Evolutionary conservation across 352 stramenopile genomes (phyloP).

Genomic region (Pythium brassicae): DNA sequence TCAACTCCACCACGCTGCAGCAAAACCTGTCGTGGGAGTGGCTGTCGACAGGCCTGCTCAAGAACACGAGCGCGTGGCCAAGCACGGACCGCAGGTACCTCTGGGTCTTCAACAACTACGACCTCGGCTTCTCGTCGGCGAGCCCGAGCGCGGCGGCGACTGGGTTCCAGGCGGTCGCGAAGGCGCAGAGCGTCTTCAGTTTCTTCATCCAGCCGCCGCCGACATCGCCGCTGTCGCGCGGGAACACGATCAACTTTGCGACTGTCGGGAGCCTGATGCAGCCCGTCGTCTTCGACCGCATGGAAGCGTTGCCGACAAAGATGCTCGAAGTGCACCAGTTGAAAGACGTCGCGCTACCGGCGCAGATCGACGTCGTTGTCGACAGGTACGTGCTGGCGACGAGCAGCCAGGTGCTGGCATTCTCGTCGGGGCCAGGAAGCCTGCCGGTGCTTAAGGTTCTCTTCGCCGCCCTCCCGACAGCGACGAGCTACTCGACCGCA

Average conservation of each 20-base stretch:
- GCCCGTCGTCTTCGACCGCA: constrained; percentile 14
- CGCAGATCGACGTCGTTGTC: constrained; percentile 16
- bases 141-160: constrained; percentile 2
- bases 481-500: constrained; percentile 6
- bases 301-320: constrained; percentile 15
- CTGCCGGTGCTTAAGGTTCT: constrained; percentile 27
- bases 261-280: constrained; percentile 14
- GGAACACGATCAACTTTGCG: constrained; percentile 6
- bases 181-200: constrained; percentile 22
- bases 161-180: constrained; percentile 14
- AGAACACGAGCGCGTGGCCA: constrained; percentile 19
- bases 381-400: constrained; percentile 20
- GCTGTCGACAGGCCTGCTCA: constrained; percentile 4
- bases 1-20: constrained; percentile 5
- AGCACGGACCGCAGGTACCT: constrained; percentile 19
- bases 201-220: constrained; percentile 20
- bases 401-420: constrained; percentile 18
- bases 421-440: constrained; percentile 17
- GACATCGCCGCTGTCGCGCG: constrained; percentile 1
- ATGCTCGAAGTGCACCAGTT: constrained; percentile 25
- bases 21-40: constrained; percentile 3
- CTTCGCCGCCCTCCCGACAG: constrained; percentile 17
- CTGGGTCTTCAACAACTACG: constrained; percentile 11
- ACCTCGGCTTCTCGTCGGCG: constrained; percentile 8
- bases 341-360: constrained; percentile 21